Evolutionary conservation across 2,329 filamentous ascomycete species (phyloP).

Genomic region (Magnaporthiopsis poae): DNA sequence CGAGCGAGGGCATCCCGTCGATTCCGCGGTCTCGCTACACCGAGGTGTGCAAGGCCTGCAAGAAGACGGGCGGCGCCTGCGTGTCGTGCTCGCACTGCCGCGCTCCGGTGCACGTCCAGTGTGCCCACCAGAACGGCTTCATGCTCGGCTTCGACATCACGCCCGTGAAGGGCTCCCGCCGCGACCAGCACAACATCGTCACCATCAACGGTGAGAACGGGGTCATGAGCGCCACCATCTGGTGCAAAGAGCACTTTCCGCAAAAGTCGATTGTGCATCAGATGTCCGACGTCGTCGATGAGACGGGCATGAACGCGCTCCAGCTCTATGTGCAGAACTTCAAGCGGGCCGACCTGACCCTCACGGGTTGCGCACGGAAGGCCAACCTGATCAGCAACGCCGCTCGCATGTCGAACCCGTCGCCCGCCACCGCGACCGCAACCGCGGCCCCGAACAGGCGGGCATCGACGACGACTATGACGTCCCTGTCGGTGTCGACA

Average conservation of each 20-base stretch:
- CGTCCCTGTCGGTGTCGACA: slow-evolving; percentile 16
- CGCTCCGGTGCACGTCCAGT: slow-evolving; percentile 70
- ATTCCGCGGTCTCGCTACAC: slow-evolving; percentile 66
- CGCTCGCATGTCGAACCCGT: slow-evolving; percentile 39
- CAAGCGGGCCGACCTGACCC: slow-evolving; percentile 83
- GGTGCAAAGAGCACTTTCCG: slow-evolving; percentile 81
- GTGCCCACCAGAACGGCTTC: slow-evolving; percentile 75
- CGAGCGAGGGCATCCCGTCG: slow-evolving; percentile 80
- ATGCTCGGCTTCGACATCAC: slow-evolving; percentile 81
- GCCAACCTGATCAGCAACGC: slow-evolving; percentile 66
- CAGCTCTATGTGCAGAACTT: slow-evolving; percentile 81
- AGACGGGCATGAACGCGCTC: slow-evolving; percentile 65
- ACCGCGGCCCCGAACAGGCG: slow-evolving; percentile 38
- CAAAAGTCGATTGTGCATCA: slow-evolving; percentile 64
- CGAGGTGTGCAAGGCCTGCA: slow-evolving; percentile 76
- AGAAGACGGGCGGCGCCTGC: slow-evolving; percentile 64
- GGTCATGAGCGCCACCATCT: slow-evolving; percentile 73
- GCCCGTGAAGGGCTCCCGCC: slow-evolving; percentile 78
- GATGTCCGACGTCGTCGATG: slow-evolving; percentile 66
- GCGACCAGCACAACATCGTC: slow-evolving; percentile 70
- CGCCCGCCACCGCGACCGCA: slow-evolving; percentile 28
- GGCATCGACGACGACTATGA: slow-evolving; percentile 41
- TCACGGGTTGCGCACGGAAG: slow-evolving; percentile 88
- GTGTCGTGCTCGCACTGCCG: slow-evolving; percentile 71
- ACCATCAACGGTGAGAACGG: slow-evolving; percentile 73